These are phyloP conservation scores for Colletotrichum shisoi DNA, from an alignment of 2,329 filamentous ascomycete species.

Conservation along the genomic window DNA sequence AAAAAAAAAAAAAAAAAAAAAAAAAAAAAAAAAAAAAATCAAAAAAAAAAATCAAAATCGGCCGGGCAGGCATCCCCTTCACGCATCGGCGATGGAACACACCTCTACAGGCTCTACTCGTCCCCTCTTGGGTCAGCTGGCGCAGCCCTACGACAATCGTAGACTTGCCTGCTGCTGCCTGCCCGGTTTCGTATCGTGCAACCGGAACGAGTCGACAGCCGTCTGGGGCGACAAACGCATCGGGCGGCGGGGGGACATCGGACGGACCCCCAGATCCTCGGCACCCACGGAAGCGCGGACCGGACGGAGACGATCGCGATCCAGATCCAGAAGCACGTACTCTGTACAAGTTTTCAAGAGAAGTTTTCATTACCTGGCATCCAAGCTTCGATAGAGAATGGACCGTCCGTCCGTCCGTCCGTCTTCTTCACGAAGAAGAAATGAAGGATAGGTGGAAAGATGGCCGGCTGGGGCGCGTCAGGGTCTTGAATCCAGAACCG, in stretches of 20 bases:
- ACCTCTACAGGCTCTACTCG: too few relatives aligned
- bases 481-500: neutral
- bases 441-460: too few relatives aligned
- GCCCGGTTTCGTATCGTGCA: slow-evolving; percentile 12
- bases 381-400: neutral
- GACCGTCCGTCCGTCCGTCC: too few relatives aligned
- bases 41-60: too few relatives aligned
- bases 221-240: slow-evolving; percentile 3
- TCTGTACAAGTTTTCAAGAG: too few relatives aligned
- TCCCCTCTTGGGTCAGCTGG: slow-evolving; percentile 13
- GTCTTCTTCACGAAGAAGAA: too few relatives aligned
- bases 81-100: neutral
- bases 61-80: slow-evolving; percentile 25
- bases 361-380: neutral
- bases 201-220: slow-evolving; percentile 21
- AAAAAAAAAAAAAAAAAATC: too few relatives aligned
- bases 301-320: neutral
- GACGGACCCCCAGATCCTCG: neutral
- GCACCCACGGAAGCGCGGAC: neutral
- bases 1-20: too few relatives aligned
- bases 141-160: slow-evolving; percentile 4
- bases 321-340: too few relatives aligned
- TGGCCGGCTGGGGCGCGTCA: too few relatives aligned
- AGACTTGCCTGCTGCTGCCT: neutral
- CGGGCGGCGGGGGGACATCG: neutral